These are phyloP conservation scores for Lentinula guzmanii DNA, from an alignment of 768 basidiomycete genomes.

Conservation along the genomic window DNA sequence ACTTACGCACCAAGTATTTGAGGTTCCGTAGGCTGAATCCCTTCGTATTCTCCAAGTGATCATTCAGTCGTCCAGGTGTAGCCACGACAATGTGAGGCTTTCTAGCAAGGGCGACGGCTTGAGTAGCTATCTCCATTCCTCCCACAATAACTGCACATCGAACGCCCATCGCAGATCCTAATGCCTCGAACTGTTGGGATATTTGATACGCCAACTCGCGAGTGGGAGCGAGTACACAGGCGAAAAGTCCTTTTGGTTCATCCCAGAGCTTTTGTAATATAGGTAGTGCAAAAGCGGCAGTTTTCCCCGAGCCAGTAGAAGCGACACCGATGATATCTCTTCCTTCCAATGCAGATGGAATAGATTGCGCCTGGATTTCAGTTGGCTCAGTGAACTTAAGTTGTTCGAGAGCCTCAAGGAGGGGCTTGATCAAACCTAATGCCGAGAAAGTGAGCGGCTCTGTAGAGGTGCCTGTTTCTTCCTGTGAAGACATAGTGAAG, in stretches of 20 bases:
- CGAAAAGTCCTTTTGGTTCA: conserved; percentile 89
- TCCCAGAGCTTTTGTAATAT: conserved; percentile 97
- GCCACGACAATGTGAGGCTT: conserved; percentile 93
- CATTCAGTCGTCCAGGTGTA: conserved; percentile 89
- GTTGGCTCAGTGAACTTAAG: conserved; percentile 88
- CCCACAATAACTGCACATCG: conserved; percentile 91
- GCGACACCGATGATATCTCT: conserved; percentile 99
- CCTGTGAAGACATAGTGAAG: conserved; percentile 50
- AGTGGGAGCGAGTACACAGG: conserved; percentile 93
- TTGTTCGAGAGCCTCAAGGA: conserved; percentile 79
- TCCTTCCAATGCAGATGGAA: conserved; percentile 86
- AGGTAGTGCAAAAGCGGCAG: conserved; percentile 93
- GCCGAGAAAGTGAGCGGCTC: conserved; percentile 60
- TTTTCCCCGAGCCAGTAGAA: conserved; percentile 96
- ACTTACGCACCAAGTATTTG: conserved; percentile 3
- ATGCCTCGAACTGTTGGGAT: conserved; percentile 89
- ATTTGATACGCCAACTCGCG: conserved; percentile 98
- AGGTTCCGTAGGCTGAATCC: conserved; percentile 4
- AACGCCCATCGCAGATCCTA: conserved; percentile 91
- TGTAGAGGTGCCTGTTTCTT: conserved; percentile 50
- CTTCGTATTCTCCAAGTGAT: conserved; percentile 42
- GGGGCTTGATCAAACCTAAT: conserved; percentile 84
- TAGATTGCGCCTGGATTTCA: conserved; percentile 78
- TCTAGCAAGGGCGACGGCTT: conserved; percentile 89
- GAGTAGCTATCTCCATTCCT: conserved; percentile 77